Evolutionary conservation across 805 yeast genomes (phyloP), one percentile per base, ranked within the genome.

Genomic region (Teunomyces tritomae): DNA sequence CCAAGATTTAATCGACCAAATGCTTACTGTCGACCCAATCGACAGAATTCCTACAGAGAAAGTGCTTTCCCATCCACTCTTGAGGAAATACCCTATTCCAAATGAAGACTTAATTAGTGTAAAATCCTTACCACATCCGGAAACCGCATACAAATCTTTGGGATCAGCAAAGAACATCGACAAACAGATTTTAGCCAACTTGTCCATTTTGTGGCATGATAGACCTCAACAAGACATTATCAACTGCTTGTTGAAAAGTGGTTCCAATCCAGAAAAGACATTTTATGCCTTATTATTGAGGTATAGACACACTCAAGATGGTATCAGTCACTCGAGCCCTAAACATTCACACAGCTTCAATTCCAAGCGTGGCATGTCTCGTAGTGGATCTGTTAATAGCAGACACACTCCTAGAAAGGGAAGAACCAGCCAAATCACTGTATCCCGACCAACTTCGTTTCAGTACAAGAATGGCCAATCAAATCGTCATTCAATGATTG

Each of bases 1-100:
- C 2, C 78, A 77, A 56, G 84, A 84, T 59, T 74, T 87, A 47
- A 79, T 87, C 37, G 67, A 78, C 50, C 75, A 72, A 54, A 85
- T 87, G 84, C 68, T 87, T 35, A 78, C 82, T 28, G 84, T 84
- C 14, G 79, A 87, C 57, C 96, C 97, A 5, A 73, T 69, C 27
- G 76, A 79, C 54, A 78, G 97, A 68, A 78, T 89, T 30, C 73
- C 81, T 41, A 88, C 94, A 5, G 78, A 78, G 20, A 77, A 79
- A 43, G 85, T 90, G 17, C 69, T 87, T 41, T 58, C 65, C 34
- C 89, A 84, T 64, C 80, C 82, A 8, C 71, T 84, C 48, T 61
- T 82, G 45, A 55, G 51, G 42, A 80, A 79, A 60, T 79, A 80
- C 55, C 82, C 82, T 5, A 71, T 71, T 45, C 70, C 74, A 8